Conservation (phyloP, 768 basidiomycete species). For the Lyophyllum atratum region DNA sequence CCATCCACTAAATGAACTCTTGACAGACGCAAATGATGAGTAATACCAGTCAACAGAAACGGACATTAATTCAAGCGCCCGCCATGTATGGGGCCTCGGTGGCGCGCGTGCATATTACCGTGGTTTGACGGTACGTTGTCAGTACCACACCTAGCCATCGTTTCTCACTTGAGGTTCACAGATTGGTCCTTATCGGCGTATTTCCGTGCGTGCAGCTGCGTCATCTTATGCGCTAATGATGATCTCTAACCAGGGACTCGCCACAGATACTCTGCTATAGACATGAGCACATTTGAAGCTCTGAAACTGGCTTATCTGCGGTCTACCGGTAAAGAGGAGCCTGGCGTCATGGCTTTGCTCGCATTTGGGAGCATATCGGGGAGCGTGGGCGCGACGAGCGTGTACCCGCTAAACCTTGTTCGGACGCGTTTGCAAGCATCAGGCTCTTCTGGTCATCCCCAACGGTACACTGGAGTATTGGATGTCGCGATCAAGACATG, state of each 20-base stretch:
- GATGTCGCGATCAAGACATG: slow-evolving; percentile 85
- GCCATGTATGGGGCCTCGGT: slow-evolving; percentile 77
- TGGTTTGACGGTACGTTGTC: slow-evolving; percentile 74
- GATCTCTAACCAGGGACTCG: not conserved
- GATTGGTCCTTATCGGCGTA: slow-evolving; percentile 94
- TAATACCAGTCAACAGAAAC: slow-evolving; percentile 60
- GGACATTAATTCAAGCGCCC: slow-evolving; percentile 64
- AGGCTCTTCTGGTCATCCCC: slow-evolving; percentile 93
- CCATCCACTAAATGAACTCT: slow-evolving; percentile 4
- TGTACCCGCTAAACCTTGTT: slow-evolving; percentile 91
- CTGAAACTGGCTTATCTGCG: slow-evolving; percentile 88
- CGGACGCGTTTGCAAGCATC: slow-evolving; percentile 96
- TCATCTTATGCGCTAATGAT: not conserved
- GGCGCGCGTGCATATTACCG: slow-evolving; percentile 87
- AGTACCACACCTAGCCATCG: slow-evolving; percentile 12
- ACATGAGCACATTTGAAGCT: slow-evolving; percentile 97
- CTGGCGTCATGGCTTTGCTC: slow-evolving; percentile 82
- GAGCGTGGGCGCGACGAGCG: slow-evolving; percentile 89
- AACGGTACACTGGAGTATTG: slow-evolving; percentile 82
- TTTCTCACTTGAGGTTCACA: slow-evolving; percentile 32
- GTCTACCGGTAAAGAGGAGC: slow-evolving; percentile 87
- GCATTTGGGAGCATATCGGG: slow-evolving; percentile 94
- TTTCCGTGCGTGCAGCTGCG: slow-evolving; percentile 70
- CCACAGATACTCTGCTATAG: slow-evolving; percentile 85
- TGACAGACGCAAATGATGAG: slow-evolving; percentile 95